Conservation (phyloP, 2,329 filamentous ascomycete genomes). For the Talaromyces islandicus region DNA sequence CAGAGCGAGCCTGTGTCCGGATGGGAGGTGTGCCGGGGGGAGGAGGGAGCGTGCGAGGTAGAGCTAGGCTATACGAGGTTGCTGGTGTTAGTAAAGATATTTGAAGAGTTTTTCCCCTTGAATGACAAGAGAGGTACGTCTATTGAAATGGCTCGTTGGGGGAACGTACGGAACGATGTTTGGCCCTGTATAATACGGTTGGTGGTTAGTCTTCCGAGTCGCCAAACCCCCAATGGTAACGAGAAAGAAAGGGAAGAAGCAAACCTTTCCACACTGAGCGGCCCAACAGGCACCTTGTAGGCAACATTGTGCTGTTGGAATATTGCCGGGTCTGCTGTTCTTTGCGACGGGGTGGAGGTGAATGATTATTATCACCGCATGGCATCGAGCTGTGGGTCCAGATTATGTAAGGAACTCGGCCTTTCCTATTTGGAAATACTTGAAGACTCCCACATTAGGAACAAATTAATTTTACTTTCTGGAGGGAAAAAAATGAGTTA, state of each 20-base stretch:
- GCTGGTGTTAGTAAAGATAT: background rate
- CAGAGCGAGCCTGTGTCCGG: slow-evolving; percentile 77
- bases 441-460: background rate
- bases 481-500: no score
- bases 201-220: background rate
- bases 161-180: slow-evolving; percentile 63
- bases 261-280: slow-evolving; percentile 86
- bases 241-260: slow-evolving; percentile 9
- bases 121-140: background rate
- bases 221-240: background rate
- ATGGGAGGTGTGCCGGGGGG: slow-evolving; percentile 65
- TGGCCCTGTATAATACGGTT: slow-evolving; percentile 46
- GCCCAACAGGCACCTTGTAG: slow-evolving; percentile 61
- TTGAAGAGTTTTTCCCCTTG: no score
- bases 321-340: background rate
- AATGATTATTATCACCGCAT: background rate
- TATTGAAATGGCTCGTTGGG: slow-evolving; percentile 10
- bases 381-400: background rate
- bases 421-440: background rate
- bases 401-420: background rate
- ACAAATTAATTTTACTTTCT: background rate
- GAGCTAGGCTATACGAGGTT: slow-evolving; percentile 28
- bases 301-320: slow-evolving; percentile 50
- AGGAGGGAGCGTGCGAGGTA: slow-evolving; percentile 42
- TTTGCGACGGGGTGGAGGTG: background rate